Conservation (phyloP, 2,329 filamentous ascomycete genomes). For the Microcyclospora pomicola region DNA sequence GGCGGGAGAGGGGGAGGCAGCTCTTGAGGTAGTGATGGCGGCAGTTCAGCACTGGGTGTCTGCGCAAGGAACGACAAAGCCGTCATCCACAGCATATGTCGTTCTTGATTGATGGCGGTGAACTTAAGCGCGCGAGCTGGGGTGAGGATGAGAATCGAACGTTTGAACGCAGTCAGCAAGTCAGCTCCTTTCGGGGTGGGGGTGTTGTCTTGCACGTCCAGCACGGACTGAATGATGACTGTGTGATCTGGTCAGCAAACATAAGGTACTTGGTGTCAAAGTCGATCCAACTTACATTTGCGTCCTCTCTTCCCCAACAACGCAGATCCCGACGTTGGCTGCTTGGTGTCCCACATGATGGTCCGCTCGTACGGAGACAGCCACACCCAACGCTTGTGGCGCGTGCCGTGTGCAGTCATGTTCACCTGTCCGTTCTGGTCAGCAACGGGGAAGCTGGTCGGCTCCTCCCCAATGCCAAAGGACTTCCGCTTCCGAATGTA, state of each 20-base stretch:
- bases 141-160: constrained; percentile 88
- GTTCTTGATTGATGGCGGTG: constrained; percentile 66
- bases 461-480: constrained; percentile 65
- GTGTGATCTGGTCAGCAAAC: constrained; percentile 6
- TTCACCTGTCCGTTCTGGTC: constrained; percentile 49
- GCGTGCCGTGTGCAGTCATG: constrained; percentile 48
- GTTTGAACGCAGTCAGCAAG: constrained; percentile 50
- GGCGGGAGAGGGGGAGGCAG: constrained; percentile 17
- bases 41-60: constrained; percentile 52
- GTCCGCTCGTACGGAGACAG: constrained; percentile 89
- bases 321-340: constrained; percentile 75
- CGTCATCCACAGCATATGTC: constrained; percentile 90
- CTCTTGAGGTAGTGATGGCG: constrained; percentile 25
- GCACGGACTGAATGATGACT: constrained; percentile 91
- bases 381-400: constrained; percentile 98
- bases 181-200: constrained; percentile 53
- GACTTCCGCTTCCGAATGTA: constrained; percentile 79
- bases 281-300: constrained; percentile 56
- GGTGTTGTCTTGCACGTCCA: constrained; percentile 93
- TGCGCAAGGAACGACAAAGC: constrained; percentile 90
- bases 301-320: constrained; percentile 88
- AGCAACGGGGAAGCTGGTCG: constrained; percentile 16
- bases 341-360: constrained; percentile 97
- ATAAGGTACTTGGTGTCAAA: not conserved
- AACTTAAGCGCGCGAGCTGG: constrained; percentile 91